phyloP scores from a whole-genome alignment of 106 monocot species.

The Dioscorea dumetorum region DNA sequence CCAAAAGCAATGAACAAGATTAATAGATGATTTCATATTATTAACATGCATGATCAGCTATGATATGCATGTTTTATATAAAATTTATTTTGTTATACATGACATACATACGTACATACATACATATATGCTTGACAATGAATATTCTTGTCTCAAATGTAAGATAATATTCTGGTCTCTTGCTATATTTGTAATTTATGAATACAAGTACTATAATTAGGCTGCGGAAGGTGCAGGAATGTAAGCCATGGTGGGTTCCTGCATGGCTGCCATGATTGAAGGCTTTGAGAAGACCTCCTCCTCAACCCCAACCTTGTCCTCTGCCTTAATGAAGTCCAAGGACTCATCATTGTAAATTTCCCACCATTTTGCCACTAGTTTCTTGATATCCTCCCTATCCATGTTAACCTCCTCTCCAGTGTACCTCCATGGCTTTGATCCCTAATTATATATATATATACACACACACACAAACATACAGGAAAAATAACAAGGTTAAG shows the following conservation, averaged over 20 bases:
- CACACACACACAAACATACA: too few relatives aligned
- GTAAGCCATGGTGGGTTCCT: conserved; percentile 17
- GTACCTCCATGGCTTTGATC: conserved; percentile 86
- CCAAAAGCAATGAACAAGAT: too few relatives aligned
- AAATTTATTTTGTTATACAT: too few relatives aligned
- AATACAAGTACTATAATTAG: neutral
- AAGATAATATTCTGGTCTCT: too few relatives aligned
- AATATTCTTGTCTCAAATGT: too few relatives aligned
- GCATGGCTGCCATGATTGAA: conserved; percentile 13
- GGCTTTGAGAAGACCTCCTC: conserved; percentile 7
- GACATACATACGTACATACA: too few relatives aligned
- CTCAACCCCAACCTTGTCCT: neutral
- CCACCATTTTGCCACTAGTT: conserved; percentile 73
- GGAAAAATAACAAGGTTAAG: neutral
- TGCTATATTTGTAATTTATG: too few relatives aligned
- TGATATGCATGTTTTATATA: too few relatives aligned
- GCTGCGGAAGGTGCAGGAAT: conserved; percentile 25
- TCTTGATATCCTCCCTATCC: conserved; percentile 68
- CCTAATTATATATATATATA: conserved; percentile 16
- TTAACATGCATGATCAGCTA: too few relatives aligned
- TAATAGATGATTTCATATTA: too few relatives aligned
- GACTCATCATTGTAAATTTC: conserved; percentile 52
- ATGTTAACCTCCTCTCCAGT: conserved; percentile 60
- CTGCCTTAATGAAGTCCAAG: conserved; percentile 27
- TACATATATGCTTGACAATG: too few relatives aligned